These are phyloP conservation scores for Artemisia tridentata DNA, from an alignment of 129 eudicot genomes.

Conservation along the genomic window DNA sequence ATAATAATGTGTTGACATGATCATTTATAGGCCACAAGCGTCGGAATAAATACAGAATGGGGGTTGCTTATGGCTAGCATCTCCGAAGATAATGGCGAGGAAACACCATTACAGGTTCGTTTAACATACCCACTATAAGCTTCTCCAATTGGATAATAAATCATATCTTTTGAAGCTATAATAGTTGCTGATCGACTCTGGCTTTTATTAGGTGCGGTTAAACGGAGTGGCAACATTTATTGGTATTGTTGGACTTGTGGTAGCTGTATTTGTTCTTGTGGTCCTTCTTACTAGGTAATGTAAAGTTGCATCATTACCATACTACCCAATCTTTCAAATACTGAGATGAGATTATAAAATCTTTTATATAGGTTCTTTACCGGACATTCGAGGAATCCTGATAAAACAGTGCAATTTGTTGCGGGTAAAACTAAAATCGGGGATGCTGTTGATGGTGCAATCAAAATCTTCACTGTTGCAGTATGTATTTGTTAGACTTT, in stretches of 20 bases:
- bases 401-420: slow-evolving; percentile 43
- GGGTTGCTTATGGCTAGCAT: slow-evolving; percentile 99
- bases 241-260: slow-evolving; percentile 84
- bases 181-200: slow-evolving; percentile 4
- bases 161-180: not conserved
- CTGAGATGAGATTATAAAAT: slow-evolving; percentile 12
- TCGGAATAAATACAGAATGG: slow-evolving; percentile 97
- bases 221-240: slow-evolving; percentile 95
- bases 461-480: slow-evolving; percentile 89
- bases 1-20: not conserved
- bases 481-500: slow-evolving; percentile 39
- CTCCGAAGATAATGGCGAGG: slow-evolving; percentile 96
- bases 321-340: not conserved
- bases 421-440: slow-evolving; percentile 66
- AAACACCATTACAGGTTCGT: slow-evolving; percentile 93
- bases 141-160: not conserved
- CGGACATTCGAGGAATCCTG: slow-evolving; percentile 52
- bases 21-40: slow-evolving; percentile 72
- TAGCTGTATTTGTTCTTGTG: slow-evolving; percentile 68
- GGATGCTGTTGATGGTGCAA: slow-evolving; percentile 74
- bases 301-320: not conserved
- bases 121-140: not conserved
- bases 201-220: slow-evolving; percentile 61
- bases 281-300: slow-evolving; percentile 69
- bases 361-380: slow-evolving; percentile 59